Conservation (phyloP, 2,329 filamentous ascomycete species). For the Pseudogymnoascus sp. region DNA sequence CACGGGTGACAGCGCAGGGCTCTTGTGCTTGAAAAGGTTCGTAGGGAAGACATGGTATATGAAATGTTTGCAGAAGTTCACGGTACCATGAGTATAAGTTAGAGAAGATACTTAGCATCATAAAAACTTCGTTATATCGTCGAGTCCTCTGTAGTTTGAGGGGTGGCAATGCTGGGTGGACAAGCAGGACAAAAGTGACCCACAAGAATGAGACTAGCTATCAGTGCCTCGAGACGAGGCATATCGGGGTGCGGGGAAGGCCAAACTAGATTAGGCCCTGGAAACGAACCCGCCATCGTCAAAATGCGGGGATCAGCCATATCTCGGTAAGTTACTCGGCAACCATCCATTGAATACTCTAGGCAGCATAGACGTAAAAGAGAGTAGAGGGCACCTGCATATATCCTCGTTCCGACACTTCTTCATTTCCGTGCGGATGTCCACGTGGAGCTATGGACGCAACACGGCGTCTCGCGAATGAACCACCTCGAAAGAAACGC, state of each 20-base stretch:
- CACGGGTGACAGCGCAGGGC: neutral
- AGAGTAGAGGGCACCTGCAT: neutral
- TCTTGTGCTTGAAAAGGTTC: neutral
- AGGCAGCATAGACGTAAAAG: neutral
- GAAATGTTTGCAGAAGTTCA: neutral
- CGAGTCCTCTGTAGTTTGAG: neutral
- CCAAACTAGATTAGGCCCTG: neutral
- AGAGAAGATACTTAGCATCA: neutral
- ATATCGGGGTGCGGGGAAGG: neutral
- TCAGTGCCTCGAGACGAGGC: neutral
- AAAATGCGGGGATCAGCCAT: neutral
- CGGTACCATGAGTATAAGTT: neutral
- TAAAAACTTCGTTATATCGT: neutral
- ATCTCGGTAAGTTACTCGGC: neutral
- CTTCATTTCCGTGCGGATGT: neutral
- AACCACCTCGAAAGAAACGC: conserved; percentile 17
- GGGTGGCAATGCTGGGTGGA: neutral
- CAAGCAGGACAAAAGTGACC: neutral
- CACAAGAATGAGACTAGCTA: neutral
- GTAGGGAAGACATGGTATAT: neutral
- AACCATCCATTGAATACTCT: neutral
- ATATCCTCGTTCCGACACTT: neutral
- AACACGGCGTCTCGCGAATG: neutral
- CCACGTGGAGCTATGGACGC: neutral
- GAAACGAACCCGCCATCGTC: neutral